phyloP scores from a whole-genome alignment of 108 stramenopile species.

The Cylindrotheca closterium region DNA sequence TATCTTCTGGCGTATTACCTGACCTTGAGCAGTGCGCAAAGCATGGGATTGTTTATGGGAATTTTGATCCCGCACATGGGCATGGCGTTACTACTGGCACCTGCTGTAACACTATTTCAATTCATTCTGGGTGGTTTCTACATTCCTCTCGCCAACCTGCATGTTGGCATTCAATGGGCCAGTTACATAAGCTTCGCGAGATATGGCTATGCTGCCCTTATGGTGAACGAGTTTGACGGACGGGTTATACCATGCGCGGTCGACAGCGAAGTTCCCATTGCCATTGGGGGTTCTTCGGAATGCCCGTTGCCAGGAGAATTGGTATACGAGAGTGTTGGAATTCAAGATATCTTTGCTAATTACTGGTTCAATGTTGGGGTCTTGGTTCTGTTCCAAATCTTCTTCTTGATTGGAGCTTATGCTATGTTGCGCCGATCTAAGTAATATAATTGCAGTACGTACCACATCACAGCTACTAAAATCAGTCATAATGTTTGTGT shows the following conservation, averaged over 20 bases:
- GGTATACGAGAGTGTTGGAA: conserved; percentile 54
- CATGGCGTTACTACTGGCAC: conserved; percentile 65
- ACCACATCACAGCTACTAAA: too few species aligned
- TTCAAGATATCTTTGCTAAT: conserved; percentile 49
- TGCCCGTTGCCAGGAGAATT: conserved; percentile 68
- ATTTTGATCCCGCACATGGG: conserved; percentile 53
- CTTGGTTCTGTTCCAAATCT: conserved; percentile 31
- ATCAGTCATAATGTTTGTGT: too few species aligned
- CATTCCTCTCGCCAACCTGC: conserved; percentile 53
- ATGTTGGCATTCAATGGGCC: conserved; percentile 53
- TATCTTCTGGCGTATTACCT: conserved; percentile 61
- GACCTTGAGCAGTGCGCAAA: conserved; percentile 66
- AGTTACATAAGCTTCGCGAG: conserved; percentile 65
- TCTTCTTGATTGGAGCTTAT: conserved; percentile 30
- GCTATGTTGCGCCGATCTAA: conserved; percentile 20
- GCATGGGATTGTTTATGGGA: conserved; percentile 66
- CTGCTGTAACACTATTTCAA: conserved; percentile 63
- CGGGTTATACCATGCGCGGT: conserved; percentile 52
- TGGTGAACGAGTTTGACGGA: conserved; percentile 72
- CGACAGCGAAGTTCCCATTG: conserved; percentile 20
- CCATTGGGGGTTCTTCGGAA: conserved; percentile 30
- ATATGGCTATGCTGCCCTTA: conserved; percentile 72
- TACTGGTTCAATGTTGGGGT: conserved; percentile 71
- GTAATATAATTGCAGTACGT: conserved; percentile 5
- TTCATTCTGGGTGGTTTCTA: conserved; percentile 81